phyloP scores from a whole-genome alignment of 1,284 basidiomycete species.

The Golubevia sp. region DNA sequence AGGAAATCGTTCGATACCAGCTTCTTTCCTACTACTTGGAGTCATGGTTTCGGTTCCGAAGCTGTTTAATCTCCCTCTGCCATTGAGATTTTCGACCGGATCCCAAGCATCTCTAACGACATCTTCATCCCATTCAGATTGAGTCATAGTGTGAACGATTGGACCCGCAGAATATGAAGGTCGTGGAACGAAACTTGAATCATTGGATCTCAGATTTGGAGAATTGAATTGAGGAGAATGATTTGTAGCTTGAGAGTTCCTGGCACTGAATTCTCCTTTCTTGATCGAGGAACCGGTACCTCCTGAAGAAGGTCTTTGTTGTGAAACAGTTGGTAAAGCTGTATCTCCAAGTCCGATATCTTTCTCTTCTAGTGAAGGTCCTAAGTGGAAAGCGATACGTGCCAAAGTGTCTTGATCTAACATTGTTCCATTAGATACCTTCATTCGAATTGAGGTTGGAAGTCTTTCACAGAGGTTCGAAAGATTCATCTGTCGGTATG shows the following conservation, averaged over 20 bases:
- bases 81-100: neutral
- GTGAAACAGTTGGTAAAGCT: neutral
- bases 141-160: neutral
- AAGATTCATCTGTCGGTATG: constrained; percentile 5
- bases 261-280: neutral
- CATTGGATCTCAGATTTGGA: neutral
- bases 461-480: constrained; percentile 6
- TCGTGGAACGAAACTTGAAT: too few relatives aligned
- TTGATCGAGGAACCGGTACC: neutral
- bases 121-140: neutral
- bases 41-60: neutral
- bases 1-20: too few relatives aligned
- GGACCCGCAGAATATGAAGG: neutral
- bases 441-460: constrained; percentile 2
- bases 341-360: neutral
- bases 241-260: neutral
- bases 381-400: constrained; percentile 8
- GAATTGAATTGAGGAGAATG: neutral
- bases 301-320: neutral
- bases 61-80: neutral
- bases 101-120: neutral
- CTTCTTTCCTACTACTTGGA: neutral
- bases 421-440: constrained; percentile 8
- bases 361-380: neutral
- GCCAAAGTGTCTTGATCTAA: constrained; percentile 8